Evolutionary conservation across 2,329 filamentous ascomycete genomes (phyloP).

Genomic region (Fusarium succisae): DNA sequence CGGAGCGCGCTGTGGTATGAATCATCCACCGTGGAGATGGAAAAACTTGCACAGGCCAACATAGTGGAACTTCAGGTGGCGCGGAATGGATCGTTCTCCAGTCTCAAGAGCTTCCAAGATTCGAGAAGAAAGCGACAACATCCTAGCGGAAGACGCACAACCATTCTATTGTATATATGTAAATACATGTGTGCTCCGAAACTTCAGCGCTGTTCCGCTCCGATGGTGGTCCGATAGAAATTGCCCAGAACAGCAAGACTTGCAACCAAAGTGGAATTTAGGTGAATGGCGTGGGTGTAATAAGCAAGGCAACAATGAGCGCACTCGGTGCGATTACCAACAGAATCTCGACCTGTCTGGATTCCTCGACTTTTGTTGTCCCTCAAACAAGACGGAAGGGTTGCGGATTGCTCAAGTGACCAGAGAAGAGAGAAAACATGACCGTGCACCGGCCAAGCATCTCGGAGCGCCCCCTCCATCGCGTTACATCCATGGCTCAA

Average conservation of each 20-base stretch:
- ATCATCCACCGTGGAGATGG: constrained; percentile 12
- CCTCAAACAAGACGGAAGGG: not conserved
- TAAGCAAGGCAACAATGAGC: not conserved
- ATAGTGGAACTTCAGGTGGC: constrained; percentile 10
- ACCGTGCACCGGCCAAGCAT: constrained; percentile 22
- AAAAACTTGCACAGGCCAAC: constrained; percentile 23
- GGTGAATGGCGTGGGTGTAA: not conserved
- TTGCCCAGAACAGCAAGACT: not conserved
- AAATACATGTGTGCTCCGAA: not conserved
- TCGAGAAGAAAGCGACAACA: constrained; percentile 20
- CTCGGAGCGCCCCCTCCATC: too few species aligned
- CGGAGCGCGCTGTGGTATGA: constrained; percentile 33
- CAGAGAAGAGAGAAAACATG: not conserved
- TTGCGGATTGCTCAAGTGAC: constrained; percentile 6
- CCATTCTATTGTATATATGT: too few species aligned
- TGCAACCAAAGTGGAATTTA: not conserved
- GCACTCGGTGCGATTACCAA: not conserved
- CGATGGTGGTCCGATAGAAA: constrained; percentile 1
- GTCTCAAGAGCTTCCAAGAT: constrained; percentile 23
- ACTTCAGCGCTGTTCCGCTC: not conserved
- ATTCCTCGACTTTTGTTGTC: not conserved
- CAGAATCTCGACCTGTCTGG: not conserved
- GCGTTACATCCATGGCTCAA: too few species aligned
- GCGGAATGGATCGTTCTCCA: constrained; percentile 5
- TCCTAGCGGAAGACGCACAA: constrained; percentile 1